These are phyloP conservation scores for Eucalyptus curtisii DNA, from an alignment of 345 rosid genomes.

Conservation along the genomic window DNA sequence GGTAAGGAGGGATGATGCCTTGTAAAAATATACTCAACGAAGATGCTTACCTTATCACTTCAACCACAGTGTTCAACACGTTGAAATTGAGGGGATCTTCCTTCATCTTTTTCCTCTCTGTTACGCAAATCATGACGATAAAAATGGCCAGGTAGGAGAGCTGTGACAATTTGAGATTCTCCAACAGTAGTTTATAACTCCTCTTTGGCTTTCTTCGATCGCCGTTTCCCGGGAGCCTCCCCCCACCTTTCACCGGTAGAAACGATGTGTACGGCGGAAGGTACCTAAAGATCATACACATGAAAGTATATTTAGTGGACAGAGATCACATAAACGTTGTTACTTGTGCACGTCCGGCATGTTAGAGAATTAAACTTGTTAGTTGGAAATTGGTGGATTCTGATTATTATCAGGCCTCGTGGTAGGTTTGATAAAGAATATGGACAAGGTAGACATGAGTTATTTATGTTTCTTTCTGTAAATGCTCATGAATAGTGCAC, in stretches of 20 bases:
- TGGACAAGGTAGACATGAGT: background rate
- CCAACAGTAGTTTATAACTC: background rate
- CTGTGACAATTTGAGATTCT: conserved; percentile 11
- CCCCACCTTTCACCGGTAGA: background rate
- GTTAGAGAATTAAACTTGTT: background rate
- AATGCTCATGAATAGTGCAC: background rate
- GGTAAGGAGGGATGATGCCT: background rate
- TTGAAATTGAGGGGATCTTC: conserved; percentile 30
- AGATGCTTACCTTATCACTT: conserved; percentile 14
- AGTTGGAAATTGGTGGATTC: background rate
- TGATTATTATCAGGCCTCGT: background rate
- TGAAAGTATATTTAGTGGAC: background rate
- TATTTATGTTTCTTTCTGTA: background rate
- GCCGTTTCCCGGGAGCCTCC: background rate
- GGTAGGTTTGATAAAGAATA: background rate
- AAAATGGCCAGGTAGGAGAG: conserved; percentile 17
- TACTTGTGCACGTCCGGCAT: background rate
- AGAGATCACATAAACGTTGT: background rate
- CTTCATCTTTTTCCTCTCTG: conserved; percentile 14
- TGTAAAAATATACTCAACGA: background rate
- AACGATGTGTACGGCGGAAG: conserved; percentile 25
- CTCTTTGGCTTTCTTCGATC: background rate
- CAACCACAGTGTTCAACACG: conserved; percentile 6
- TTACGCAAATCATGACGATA: conserved; percentile 14
- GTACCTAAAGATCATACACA: conserved; percentile 9